Conservation (phyloP, 148 eudicot genomes). For the Silene latifolia region DNA sequence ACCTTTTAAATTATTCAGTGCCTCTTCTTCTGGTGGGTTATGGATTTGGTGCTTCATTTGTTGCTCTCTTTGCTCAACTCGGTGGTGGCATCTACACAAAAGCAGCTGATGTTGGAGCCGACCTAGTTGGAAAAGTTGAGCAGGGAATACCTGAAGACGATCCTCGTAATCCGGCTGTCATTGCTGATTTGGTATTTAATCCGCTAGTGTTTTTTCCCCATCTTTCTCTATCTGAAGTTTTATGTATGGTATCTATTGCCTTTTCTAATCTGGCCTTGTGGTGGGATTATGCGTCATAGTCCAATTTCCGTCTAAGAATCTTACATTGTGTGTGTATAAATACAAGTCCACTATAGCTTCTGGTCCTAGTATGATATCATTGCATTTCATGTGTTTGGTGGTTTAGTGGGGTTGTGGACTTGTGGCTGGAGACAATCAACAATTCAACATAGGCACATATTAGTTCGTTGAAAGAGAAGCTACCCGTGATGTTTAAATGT, state of each 20-base stretch:
- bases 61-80: slow-evolving; percentile 98
- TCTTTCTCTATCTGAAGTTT: background rate
- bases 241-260: background rate
- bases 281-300: slow-evolving; percentile 2
- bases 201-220: slow-evolving; percentile 11
- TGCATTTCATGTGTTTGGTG: background rate
- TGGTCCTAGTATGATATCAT: background rate
- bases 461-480: background rate
- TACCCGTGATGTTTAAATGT: background rate
- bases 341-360: background rate
- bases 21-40: slow-evolving; percentile 99
- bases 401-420: background rate
- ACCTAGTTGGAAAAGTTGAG: slow-evolving; percentile 98
- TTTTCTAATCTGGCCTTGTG: background rate
- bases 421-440: background rate
- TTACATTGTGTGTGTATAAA: background rate
- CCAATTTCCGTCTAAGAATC: background rate
- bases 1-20: slow-evolving; percentile 45
- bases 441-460: too few species aligned
- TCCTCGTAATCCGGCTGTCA: slow-evolving; percentile 99
- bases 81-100: slow-evolving; percentile 99
- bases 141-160: slow-evolving; percentile 99
- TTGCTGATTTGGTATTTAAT: slow-evolving; percentile 87
- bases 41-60: slow-evolving; percentile 99
- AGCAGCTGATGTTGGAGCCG: slow-evolving; percentile 99